phyloP scores from a whole-genome alignment of 192 early-diverging fungal species.

The Coemansia sp. region DNA sequence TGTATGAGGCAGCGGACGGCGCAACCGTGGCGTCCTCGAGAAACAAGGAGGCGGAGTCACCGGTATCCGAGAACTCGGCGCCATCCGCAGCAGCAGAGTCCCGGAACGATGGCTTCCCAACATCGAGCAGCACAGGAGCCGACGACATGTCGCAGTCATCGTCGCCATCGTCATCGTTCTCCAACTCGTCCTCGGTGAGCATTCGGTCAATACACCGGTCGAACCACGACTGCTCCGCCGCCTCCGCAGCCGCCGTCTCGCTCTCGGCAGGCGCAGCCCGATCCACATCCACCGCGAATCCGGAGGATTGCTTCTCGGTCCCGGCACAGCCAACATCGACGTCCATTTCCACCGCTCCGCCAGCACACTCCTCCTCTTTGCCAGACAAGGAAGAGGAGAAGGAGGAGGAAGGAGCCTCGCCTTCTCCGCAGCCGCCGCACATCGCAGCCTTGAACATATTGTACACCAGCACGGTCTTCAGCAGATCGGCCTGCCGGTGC shows the following conservation, averaged over 20 bases:
- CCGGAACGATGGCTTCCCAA: not conserved
- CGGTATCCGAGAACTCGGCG: not conserved
- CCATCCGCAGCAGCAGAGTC: not conserved
- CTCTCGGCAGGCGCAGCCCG: not conserved
- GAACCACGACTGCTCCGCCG: constrained; percentile 54
- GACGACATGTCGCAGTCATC: constrained; percentile 10
- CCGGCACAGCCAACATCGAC: constrained; percentile 13
- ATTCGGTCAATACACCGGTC: constrained; percentile 48
- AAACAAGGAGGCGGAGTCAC: not conserved
- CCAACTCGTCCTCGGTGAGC: constrained; percentile 30
- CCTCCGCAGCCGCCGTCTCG: constrained; percentile 28
- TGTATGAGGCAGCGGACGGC: not conserved
- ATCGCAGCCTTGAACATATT: constrained; percentile 41
- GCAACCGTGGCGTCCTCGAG: constrained; percentile 9
- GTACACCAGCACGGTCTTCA: constrained; percentile 51
- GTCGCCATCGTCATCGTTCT: constrained; percentile 12
- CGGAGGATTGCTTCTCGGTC: not conserved
- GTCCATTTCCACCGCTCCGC: constrained; percentile 19
- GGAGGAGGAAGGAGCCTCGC: too few relatives aligned
- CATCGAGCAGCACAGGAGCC: not conserved
- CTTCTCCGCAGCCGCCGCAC: not conserved
- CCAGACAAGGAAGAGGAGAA: too few relatives aligned
- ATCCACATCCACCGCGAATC: constrained; percentile 6
- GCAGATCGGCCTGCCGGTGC: constrained; percentile 36
- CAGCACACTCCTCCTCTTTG: not conserved